phyloP scores from a whole-genome alignment of 1,284 basidiomycete genomes.

The Erythrobasidium hasegawianum region DNA sequence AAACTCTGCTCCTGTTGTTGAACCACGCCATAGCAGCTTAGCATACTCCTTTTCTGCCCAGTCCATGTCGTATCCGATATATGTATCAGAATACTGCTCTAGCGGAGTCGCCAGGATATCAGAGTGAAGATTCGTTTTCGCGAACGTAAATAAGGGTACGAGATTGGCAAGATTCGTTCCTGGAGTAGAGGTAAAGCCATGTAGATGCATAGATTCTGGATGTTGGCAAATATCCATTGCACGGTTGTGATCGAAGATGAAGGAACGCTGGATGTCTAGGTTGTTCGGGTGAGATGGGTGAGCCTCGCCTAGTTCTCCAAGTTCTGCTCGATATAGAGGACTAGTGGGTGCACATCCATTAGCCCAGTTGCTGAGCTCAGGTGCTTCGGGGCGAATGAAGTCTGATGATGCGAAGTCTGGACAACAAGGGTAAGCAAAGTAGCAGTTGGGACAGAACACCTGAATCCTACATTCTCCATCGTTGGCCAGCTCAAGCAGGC shows the following conservation, averaged over 20 bases:
- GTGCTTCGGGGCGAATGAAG: slow-evolving; percentile 32
- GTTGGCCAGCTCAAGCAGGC: slow-evolving; percentile 50
- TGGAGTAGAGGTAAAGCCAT: slow-evolving; percentile 44
- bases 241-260: slow-evolving; percentile 52
- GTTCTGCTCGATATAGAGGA: slow-evolving; percentile 28
- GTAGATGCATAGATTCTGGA: slow-evolving; percentile 48
- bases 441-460: too few species aligned
- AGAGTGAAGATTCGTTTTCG: slow-evolving; percentile 48
- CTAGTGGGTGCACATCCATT: slow-evolving; percentile 33
- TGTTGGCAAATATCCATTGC: slow-evolving; percentile 55
- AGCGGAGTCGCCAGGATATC: slow-evolving; percentile 54
- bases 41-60: slow-evolving; percentile 50
- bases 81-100: slow-evolving; percentile 51
- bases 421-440: too few species aligned
- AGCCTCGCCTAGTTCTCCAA: slow-evolving; percentile 23
- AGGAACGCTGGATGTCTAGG: slow-evolving; percentile 40
- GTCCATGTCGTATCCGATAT: slow-evolving; percentile 49
- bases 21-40: slow-evolving; percentile 39
- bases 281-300: slow-evolving; percentile 27
- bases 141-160: slow-evolving; percentile 46
- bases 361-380: slow-evolving; percentile 34
- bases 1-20: slow-evolving; percentile 40
- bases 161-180: slow-evolving; percentile 45
- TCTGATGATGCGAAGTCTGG: slow-evolving; percentile 33
- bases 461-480: slow-evolving; percentile 51